Conservation (phyloP, 495 filamentous ascomycete genomes). For the Podospora didyma region DNA sequence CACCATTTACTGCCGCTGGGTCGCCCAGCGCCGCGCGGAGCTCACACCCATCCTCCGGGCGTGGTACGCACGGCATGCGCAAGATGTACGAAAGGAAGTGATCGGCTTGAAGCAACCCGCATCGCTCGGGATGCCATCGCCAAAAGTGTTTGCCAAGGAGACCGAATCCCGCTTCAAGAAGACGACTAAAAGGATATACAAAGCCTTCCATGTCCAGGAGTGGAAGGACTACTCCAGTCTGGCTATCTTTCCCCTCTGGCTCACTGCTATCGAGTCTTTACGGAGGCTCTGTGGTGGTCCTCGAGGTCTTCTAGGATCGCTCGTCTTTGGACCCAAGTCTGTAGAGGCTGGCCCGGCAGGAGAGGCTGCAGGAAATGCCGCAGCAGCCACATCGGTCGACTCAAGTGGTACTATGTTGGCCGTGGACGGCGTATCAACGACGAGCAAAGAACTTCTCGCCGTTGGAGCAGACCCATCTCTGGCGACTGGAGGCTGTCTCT, state of each 20-base stretch:
- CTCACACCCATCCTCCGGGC: constrained; percentile 50
- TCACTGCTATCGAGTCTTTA: constrained; percentile 63
- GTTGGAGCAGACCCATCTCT: constrained; percentile 8
- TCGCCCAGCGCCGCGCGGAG: constrained; percentile 37
- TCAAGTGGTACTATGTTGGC: neutral
- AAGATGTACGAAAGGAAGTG: constrained; percentile 17
- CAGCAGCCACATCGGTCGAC: neutral
- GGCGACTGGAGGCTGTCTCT: constrained; percentile 71
- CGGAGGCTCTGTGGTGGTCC: constrained; percentile 59
- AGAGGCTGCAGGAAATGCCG: neutral
- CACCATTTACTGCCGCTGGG: constrained; percentile 46
- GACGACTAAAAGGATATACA: constrained; percentile 37
- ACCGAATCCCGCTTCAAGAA: constrained; percentile 21
- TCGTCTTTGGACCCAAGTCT: constrained; percentile 18
- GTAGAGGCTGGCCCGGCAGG: neutral
- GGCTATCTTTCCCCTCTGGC: constrained; percentile 61
- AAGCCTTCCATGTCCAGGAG: constrained; percentile 41
- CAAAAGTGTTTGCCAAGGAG: constrained; percentile 6
- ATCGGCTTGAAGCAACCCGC: too few species aligned
- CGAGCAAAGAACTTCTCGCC: neutral
- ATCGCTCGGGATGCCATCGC: neutral
- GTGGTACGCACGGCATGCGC: constrained; percentile 37
- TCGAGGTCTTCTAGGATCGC: constrained; percentile 48
- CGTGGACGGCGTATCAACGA: neutral
- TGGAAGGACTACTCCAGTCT: constrained; percentile 48